phyloP scores from a whole-genome alignment of 306 rosid genomes.

The Crotalaria pallida region DNA sequence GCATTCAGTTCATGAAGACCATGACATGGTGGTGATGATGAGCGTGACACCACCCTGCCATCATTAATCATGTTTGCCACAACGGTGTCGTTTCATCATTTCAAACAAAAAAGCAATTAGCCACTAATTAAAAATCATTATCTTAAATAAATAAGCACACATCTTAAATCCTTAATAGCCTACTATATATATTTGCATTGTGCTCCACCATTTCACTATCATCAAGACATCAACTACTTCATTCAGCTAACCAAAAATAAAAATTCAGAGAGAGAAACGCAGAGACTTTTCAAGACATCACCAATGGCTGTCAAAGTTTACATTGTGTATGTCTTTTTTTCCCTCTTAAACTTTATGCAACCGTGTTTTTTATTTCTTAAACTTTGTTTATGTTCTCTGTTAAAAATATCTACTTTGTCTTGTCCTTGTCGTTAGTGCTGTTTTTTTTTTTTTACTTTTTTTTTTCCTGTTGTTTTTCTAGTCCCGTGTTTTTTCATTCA shows the following conservation, averaged over 20 bases:
- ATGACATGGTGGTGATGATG: too few relatives aligned
- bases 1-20: too few relatives aligned
- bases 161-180: too few relatives aligned
- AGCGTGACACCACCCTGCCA: too few relatives aligned
- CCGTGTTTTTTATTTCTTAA: not conserved
- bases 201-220: too few relatives aligned
- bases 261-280: not conserved
- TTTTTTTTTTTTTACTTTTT: not conserved
- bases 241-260: not conserved
- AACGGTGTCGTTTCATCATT: too few relatives aligned
- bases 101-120: too few relatives aligned
- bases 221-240: conserved; percentile 31
- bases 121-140: too few relatives aligned
- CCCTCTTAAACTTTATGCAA: not conserved
- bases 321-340: conserved; percentile 60
- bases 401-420: conserved; percentile 8
- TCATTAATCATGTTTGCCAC: too few relatives aligned
- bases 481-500: not conserved
- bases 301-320: conserved; percentile 88
- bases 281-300: conserved; percentile 19
- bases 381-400: not conserved
- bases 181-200: too few relatives aligned
- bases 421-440: conserved; percentile 15
- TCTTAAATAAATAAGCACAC: too few relatives aligned
- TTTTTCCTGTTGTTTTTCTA: not conserved